Conservation (phyloP, 169 alveolate species). For the Plasmodium billcollinsi region DNA sequence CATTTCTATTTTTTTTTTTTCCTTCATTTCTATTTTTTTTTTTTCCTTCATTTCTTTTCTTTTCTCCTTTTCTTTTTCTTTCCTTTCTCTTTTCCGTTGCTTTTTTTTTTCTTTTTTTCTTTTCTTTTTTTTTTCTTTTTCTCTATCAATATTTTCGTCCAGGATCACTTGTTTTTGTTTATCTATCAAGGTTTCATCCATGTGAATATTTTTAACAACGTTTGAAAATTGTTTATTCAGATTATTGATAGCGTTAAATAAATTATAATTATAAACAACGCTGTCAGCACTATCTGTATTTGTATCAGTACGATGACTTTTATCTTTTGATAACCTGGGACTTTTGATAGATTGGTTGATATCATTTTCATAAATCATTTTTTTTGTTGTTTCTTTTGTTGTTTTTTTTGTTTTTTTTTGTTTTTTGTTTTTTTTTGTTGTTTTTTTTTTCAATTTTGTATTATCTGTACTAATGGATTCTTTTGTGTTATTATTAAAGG, state of each 20-base stretch:
- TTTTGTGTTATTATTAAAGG: background rate
- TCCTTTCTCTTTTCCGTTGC: background rate
- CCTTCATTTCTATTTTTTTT: background rate
- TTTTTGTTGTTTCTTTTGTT: background rate
- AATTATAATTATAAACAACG: slow-evolving; percentile 59
- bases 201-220: slow-evolving; percentile 41
- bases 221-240: slow-evolving; percentile 53
- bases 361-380: background rate
- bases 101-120: background rate
- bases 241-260: slow-evolving; percentile 43
- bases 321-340: background rate
- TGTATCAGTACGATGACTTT: background rate
- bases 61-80: background rate
- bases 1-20: background rate
- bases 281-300: slow-evolving; percentile 51
- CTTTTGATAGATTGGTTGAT: background rate
- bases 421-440: slow-evolving; percentile 9
- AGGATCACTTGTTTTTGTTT: background rate
- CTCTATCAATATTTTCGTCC: background rate
- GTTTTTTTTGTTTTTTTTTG: background rate
- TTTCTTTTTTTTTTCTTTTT: background rate
- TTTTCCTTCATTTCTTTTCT: background rate
- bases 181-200: background rate
- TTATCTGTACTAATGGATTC: background rate
- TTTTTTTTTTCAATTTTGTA: background rate